Evolutionary conservation across 805 yeast genomes (phyloP), one percentile per base, ranked within the genome.

Genomic region (Starmerella cellae): DNA sequence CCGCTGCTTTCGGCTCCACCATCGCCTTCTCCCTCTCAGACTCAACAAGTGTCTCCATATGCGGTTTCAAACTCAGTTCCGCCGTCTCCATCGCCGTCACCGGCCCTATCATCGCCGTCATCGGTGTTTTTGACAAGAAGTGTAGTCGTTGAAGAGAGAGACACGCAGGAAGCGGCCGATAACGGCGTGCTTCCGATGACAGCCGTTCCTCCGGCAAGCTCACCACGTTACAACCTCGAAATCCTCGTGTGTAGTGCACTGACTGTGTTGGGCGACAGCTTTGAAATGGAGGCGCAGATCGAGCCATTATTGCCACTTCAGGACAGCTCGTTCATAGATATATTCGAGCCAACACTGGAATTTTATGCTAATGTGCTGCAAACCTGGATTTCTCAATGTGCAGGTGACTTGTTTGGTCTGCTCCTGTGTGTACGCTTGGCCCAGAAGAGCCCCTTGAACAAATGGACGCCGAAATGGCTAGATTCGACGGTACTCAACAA

Each of bases 361-460:
- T 44, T 43, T 17, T 49, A 45, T 28, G 41, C 28, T 2, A 38
- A 35, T 2, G 26, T 48, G 17, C 11, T 42, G 5, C 18, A 27
- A 6, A 16, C 22, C 11, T 50, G 53, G 53, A 37, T 49, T 18
- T 19, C 39, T 2, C 44, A 40, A 11, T 36, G 39, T 13, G 10
- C 37, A 2, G 39, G 42, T 18, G 98, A 91, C 58, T 72, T 77
- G 1, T 82, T 77, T 59, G 95, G 95, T 0, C 65, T 84, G 2
- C 62, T 91, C 36, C 68, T 85, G 5, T 73, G 81, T 53, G 82
- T 88, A 24, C 66, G 94, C 39, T 60, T 84, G 24, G 67, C 77
- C 1, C 87, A 82, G 82, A 45, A 72, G 71, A 43, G 74, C 80
- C 2, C 87, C 93, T 0, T 75, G 75, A 4, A 63, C 77, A 58